Evolutionary conservation across 768 basidiomycete genomes (phyloP).

Genomic region (Tylopilus rubrobrunneus): DNA sequence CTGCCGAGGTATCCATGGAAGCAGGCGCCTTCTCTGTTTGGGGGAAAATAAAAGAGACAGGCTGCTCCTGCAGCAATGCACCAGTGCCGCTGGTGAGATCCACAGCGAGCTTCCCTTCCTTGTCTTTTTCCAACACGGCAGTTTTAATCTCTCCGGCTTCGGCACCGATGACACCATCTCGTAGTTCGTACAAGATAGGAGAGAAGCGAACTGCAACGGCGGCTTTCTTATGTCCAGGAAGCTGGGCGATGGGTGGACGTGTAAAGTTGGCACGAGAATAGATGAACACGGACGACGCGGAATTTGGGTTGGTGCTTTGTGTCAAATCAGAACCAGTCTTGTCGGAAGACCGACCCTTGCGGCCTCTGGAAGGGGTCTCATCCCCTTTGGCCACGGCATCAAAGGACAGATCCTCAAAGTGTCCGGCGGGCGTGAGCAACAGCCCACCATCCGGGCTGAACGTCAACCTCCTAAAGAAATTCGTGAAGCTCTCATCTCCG

Average conservation of each 20-base stretch:
- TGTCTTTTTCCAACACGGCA: constrained; percentile 64
- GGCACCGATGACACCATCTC: constrained; percentile 47
- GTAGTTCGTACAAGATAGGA: constrained; percentile 88
- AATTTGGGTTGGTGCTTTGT: constrained; percentile 30
- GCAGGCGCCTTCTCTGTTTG: constrained; percentile 16
- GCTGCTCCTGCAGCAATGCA: constrained; percentile 9
- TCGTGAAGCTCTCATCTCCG: constrained; percentile 91
- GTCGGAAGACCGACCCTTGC: constrained; percentile 50
- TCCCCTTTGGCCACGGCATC: constrained; percentile 30
- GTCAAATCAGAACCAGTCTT: constrained; percentile 26
- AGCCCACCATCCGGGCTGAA: constrained; percentile 96
- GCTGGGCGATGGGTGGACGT: constrained; percentile 86
- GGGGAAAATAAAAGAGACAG: constrained; percentile 7
- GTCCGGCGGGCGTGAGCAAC: constrained; percentile 92
- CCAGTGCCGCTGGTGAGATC: constrained; percentile 47
- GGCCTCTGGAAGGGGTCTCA: constrained; percentile 49
- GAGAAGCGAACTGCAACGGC: constrained; percentile 93
- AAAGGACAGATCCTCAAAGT: constrained; percentile 89
- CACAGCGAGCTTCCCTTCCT: constrained; percentile 57
- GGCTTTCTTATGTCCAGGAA: constrained; percentile 95
- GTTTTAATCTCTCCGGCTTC: constrained; percentile 43
- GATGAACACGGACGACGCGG: constrained; percentile 77
- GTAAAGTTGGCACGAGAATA: constrained; percentile 95
- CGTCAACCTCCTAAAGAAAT: constrained; percentile 91
- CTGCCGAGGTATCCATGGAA: constrained; percentile 6